phyloP scores from a whole-genome alignment of 495 filamentous ascomycete genomes.

The Hypoxylon perforatum region DNA sequence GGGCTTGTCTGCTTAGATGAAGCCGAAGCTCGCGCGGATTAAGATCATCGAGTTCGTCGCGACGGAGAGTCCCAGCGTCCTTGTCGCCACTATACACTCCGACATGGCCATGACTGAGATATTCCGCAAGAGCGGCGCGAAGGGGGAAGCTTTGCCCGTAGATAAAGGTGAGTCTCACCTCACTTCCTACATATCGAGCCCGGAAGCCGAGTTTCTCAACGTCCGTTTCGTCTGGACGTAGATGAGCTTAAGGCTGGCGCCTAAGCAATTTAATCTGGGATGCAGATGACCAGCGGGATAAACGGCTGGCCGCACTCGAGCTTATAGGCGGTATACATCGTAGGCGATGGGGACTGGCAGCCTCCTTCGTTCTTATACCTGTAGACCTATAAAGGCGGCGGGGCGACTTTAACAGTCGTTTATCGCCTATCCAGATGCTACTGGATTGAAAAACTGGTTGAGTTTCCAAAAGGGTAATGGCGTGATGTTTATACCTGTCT shows the following conservation, averaged over 20 bases:
- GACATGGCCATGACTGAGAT: conserved; percentile 54
- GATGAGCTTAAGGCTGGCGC: conserved; percentile 49
- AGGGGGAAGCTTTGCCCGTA: conserved; percentile 40
- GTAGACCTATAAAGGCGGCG: no score
- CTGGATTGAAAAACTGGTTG: no score
- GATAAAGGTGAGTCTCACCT: conserved; percentile 44
- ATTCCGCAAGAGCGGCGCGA: conserved; percentile 40
- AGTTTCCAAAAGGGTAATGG: no score
- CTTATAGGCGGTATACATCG: no score
- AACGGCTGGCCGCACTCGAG: conserved; percentile 9
- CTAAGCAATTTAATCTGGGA: conserved; percentile 4
- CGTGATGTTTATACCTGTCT: no score
- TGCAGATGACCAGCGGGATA: conserved; percentile 7
- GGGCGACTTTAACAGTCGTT: no score
- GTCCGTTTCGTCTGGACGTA: conserved; percentile 57
- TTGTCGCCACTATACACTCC: conserved; percentile 53
- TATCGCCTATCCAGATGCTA: no score
- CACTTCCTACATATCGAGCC: conserved; percentile 30
- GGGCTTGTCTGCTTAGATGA: conserved; percentile 50
- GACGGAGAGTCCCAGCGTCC: conserved; percentile 53
- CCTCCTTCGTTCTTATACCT: no score
- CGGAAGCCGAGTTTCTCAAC: conserved; percentile 54
- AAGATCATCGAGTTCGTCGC: conserved; percentile 56
- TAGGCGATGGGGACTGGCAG: no score
- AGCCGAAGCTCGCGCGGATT: conserved; percentile 53